Evolutionary conservation across 331 rosid genomes (phyloP), one percentile per base, ranked within the genome.

Genomic region (Stylosanthes scabra): DNA sequence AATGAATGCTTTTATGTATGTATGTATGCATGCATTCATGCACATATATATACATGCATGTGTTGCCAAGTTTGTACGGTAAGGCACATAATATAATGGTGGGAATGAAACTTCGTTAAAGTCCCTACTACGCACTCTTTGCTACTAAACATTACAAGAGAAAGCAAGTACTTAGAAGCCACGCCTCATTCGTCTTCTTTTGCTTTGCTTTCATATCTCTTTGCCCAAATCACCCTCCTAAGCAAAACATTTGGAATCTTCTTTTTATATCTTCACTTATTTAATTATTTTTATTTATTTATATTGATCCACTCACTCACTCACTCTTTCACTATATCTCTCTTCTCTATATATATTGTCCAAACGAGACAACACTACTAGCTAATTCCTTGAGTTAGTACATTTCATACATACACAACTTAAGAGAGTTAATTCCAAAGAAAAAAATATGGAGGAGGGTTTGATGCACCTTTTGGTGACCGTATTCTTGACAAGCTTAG

Each of bases 401-500:
- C 25, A 20, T 20, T 20, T 20, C 50, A 41, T 20, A 20, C 25
- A 20, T 20, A 20, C 25, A 20, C 25, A 20, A 39, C 42, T 7
- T 44, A 44, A 44, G 10, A 44, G 7, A 44, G 42, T 7, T 11
- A 46, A 10, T 42, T 7, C 46, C 11, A 9, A 13, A 46, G 51
- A 42, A 13, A n/a, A n/a, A n/a, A 70, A 44, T 8, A 79, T 72
- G 89, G 86, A 81, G 89, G 86, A 81, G 41, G 83, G 79, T 3
- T n/a, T 93, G 79, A 65, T 59, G 3, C 93, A 91, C 42, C 85
- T 91, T 0, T 88, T 83, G 2, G 88, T 93, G 57, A 91, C 97
- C 11, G 81, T 88, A 68, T 88, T 88, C 45, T 47, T 93, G 0
- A 39, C 83, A 0, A 77, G 86, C 0, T 52, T 80, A 10, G 85